Conservation (phyloP, 805 yeast species). For the Sugiyamaella lignohabitans region DNA sequence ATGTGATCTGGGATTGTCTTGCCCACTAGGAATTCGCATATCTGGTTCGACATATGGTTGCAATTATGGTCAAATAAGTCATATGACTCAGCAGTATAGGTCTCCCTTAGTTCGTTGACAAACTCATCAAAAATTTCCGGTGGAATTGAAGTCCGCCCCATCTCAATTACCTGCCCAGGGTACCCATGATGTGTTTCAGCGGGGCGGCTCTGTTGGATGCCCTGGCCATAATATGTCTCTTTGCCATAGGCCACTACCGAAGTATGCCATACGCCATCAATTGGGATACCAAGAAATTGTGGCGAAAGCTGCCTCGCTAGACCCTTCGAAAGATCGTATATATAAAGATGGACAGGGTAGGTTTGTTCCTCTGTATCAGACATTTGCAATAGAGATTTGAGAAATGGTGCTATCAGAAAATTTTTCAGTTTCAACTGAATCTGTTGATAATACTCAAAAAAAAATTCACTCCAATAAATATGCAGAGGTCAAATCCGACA, state of each 20-base stretch:
- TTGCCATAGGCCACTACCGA: conserved; percentile 44
- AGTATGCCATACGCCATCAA: conserved; percentile 66
- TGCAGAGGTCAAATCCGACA: too few species aligned
- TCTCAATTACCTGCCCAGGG: conserved; percentile 46
- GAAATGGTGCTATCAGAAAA: too few species aligned
- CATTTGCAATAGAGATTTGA: too few species aligned
- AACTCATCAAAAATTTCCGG: conserved; percentile 49
- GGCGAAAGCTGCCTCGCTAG: conserved; percentile 48
- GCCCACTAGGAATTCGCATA: conserved; percentile 53
- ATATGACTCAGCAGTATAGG: conserved; percentile 44
- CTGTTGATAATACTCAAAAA: too few species aligned
- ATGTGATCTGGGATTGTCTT: conserved; percentile 49
- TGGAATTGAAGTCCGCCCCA: conserved; percentile 49
- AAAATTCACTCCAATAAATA: too few species aligned
- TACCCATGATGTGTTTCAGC: conserved; percentile 55
- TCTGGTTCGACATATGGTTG: conserved; percentile 57
- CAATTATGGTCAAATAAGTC: conserved; percentile 59
- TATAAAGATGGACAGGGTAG: conserved; percentile 46
- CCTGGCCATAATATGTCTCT: conserved; percentile 56
- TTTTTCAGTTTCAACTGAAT: too few species aligned
- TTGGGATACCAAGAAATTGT: conserved; percentile 43
- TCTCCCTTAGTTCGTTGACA: conserved; percentile 43
- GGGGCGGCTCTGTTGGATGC: conserved; percentile 43
- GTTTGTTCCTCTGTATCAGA: conserved; percentile 11
- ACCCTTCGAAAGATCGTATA: conserved; percentile 59